Conservation (phyloP, 257 asterid species). For the Plantago major region DNA sequence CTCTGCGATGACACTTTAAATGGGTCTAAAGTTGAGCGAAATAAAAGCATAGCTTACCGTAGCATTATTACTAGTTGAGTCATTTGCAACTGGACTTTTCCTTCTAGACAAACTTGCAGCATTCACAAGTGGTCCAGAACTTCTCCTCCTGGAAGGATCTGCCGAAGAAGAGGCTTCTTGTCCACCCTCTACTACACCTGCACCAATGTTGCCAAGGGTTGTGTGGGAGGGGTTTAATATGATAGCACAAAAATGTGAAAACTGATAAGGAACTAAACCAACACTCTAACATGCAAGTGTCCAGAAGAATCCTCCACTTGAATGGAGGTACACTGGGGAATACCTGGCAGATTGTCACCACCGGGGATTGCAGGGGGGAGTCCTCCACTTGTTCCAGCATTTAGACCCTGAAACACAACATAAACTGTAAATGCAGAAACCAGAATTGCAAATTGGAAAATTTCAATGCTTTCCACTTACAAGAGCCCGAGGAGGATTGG, state of each 20-base stretch:
- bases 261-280: background rate
- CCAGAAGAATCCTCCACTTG: background rate
- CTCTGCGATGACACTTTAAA: background rate
- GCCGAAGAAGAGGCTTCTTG: slow-evolving; percentile 35
- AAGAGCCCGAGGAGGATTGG: slow-evolving; percentile 20
- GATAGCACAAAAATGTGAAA: background rate
- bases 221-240: background rate
- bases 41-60: slow-evolving; percentile 30
- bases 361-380: slow-evolving; percentile 54
- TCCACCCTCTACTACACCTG: slow-evolving; percentile 43
- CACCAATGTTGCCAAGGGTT: background rate
- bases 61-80: slow-evolving; percentile 48
- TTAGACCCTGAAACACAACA: slow-evolving; percentile 37
- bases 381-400: slow-evolving; percentile 55
- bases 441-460: background rate
- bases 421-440: background rate
- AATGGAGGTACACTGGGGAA: background rate
- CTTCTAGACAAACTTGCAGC: slow-evolving; percentile 40
- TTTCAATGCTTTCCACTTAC: slow-evolving; percentile 11
- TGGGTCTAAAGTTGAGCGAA: background rate
- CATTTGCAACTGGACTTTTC: slow-evolving; percentile 48
- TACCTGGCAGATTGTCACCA: slow-evolving; percentile 19
- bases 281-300: background rate
- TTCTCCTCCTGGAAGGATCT: slow-evolving; percentile 43
- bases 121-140: slow-evolving; percentile 35